phyloP scores from a whole-genome alignment of 176 grass and related monocot genomes.

The Zea mays region Zm-B73-REFERENCE-NAM-5.0 NC_050104.1:155619501-155620000 shows the following conservation, averaged over 20 bases:
- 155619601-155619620: background rate
- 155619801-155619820: background rate
- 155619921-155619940: slow-evolving; percentile 4
- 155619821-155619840: background rate
- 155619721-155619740: background rate
- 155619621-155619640: background rate
- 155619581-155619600: background rate
- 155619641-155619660: background rate
- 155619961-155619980: background rate
- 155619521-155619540: background rate
- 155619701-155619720: background rate
- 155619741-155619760: background rate
- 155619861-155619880: background rate
- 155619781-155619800: background rate
- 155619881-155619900: background rate
- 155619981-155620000: slow-evolving; percentile 1
- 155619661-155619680: background rate
- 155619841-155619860: background rate
- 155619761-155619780: background rate
- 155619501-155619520: background rate
- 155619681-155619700: background rate
- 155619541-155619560: background rate
- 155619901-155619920: background rate
- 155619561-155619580: background rate
- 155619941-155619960: background rate